Evolutionary conservation across 1,139 yeast species (phyloP).

Genomic region (Candida mesenterica): DNA sequence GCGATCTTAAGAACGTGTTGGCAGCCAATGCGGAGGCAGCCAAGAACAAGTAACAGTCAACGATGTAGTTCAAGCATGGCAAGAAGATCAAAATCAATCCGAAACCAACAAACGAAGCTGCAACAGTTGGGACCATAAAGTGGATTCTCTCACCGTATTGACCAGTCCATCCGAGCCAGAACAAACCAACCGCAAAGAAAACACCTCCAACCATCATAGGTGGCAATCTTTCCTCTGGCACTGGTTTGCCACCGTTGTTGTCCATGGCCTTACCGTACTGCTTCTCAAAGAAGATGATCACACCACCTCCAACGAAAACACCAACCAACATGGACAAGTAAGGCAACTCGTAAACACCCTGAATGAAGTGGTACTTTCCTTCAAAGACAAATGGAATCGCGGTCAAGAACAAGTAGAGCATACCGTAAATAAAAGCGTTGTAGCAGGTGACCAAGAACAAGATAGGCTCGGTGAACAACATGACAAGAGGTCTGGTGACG

Average conservation of each 20-base stretch:
- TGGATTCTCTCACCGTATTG: slow-evolving; percentile 63
- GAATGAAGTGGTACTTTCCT: slow-evolving; percentile 53
- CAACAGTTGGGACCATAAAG: slow-evolving; percentile 84
- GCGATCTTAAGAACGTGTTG: slow-evolving; percentile 71
- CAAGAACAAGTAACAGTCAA: slow-evolving; percentile 72
- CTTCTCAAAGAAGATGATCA: slow-evolving; percentile 29
- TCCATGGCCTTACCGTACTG: slow-evolving; percentile 33
- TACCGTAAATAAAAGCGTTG: slow-evolving; percentile 83
- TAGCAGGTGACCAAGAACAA: slow-evolving; percentile 66
- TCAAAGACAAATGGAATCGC: slow-evolving; percentile 77
- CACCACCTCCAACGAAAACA: slow-evolving; percentile 53
- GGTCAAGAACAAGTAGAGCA: slow-evolving; percentile 71
- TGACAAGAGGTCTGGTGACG: slow-evolving; percentile 63
- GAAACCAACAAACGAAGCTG: slow-evolving; percentile 69
- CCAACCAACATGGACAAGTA: slow-evolving; percentile 64
- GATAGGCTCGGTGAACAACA: slow-evolving; percentile 74
- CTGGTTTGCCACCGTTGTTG: slow-evolving; percentile 54
- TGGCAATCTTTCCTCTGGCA: slow-evolving; percentile 78
- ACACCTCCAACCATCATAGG: slow-evolving; percentile 72
- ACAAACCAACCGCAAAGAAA: slow-evolving; percentile 69
- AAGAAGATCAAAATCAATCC: slow-evolving; percentile 76
- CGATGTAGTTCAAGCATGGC: slow-evolving; percentile 74
- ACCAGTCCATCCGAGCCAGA: slow-evolving; percentile 89
- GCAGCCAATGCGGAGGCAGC: slow-evolving; percentile 94
- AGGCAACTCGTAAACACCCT: slow-evolving; percentile 61